Conservation (phyloP, 805 yeast species). For the Myxozyma kluyveri region DNA sequence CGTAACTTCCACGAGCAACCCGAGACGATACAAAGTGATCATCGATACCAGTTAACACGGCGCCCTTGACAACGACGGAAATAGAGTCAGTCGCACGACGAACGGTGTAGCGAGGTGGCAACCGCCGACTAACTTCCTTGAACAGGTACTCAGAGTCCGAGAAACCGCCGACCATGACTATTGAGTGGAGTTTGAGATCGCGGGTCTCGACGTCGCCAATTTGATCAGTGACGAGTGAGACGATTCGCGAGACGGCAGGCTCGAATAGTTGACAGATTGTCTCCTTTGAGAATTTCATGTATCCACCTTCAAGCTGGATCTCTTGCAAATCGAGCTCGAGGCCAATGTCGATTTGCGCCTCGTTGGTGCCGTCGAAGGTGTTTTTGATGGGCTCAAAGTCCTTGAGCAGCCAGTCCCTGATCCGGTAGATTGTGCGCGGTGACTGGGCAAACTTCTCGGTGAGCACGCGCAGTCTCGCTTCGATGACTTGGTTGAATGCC, state of each 20-base stretch:
- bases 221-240: conserved; percentile 22
- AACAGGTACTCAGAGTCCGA: conserved; percentile 21
- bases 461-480: too few species aligned
- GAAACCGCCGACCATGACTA: conserved; percentile 27
- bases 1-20: conserved; percentile 20
- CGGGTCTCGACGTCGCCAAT: conserved; percentile 12
- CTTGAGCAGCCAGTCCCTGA: too few species aligned
- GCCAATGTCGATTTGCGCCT: too few species aligned
- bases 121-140: conserved; percentile 9
- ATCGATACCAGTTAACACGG: conserved; percentile 21
- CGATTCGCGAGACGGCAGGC: conserved; percentile 7
- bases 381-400: too few species aligned
- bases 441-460: too few species aligned
- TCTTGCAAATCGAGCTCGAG: too few species aligned
- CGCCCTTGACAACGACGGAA: conserved; percentile 26
- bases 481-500: too few species aligned
- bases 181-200: conserved; percentile 8
- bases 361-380: too few species aligned
- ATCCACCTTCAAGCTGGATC: too few species aligned
- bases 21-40: conserved; percentile 23
- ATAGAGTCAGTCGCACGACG: conserved; percentile 23
- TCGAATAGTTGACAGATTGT: conserved; percentile 15
- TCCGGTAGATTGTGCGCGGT: too few species aligned
- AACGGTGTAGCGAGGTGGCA: conserved; percentile 17
- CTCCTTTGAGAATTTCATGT: too few species aligned